Percentiles rank a stretch among this genome's conserved stretches.
These are phyloP conservation scores for Ramalina peruviana DNA, from an alignment of 495 filamentous ascomycete species.

Conservation along the genomic window DNA sequence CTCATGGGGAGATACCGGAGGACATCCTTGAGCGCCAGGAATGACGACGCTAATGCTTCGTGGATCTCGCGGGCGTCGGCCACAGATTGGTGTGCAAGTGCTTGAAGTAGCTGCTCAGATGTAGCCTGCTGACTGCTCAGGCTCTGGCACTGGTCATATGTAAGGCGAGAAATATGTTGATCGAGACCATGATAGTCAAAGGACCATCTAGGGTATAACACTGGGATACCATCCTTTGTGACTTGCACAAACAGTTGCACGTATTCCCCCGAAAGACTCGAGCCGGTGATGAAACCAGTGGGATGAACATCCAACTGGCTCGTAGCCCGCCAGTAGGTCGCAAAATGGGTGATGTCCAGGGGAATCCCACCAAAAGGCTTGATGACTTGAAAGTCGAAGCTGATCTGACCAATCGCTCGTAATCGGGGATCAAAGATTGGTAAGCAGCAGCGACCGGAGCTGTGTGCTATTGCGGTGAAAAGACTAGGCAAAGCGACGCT, in stretches of 20 bases:
- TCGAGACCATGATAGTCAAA: conserved; percentile 68
- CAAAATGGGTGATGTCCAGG: conserved; percentile 91
- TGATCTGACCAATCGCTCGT: conserved; percentile 86
- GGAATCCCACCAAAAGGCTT: conserved; percentile 92
- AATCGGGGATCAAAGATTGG: conserved; percentile 87
- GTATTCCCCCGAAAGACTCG: conserved; percentile 87
- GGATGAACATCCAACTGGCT: conserved; percentile 74
- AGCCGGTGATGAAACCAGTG: conserved; percentile 81
- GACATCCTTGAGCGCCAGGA: conserved; percentile 60
- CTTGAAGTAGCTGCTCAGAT: conserved; percentile 29
- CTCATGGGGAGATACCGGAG: conserved; percentile 55
- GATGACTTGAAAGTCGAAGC: conserved; percentile 87
- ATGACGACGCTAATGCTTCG: conserved; percentile 54
- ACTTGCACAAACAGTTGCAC: conserved; percentile 81
- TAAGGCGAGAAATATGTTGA: conserved; percentile 63
- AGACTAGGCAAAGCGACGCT: conserved; percentile 78
- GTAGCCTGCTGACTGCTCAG: conserved; percentile 43
- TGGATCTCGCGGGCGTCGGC: conserved; percentile 53
- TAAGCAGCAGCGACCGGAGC: conserved; percentile 67
- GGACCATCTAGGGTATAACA: conserved; percentile 72
- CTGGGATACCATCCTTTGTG: conserved; percentile 72
- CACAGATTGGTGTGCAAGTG: conserved; percentile 29
- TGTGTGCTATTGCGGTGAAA: conserved; percentile 58
- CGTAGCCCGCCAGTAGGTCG: conserved; percentile 98
- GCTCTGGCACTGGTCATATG: conserved; percentile 54